Base-by-base conservation (phyloP, 345 rosid species). In the Aquilaria yunnanensis region DNA sequence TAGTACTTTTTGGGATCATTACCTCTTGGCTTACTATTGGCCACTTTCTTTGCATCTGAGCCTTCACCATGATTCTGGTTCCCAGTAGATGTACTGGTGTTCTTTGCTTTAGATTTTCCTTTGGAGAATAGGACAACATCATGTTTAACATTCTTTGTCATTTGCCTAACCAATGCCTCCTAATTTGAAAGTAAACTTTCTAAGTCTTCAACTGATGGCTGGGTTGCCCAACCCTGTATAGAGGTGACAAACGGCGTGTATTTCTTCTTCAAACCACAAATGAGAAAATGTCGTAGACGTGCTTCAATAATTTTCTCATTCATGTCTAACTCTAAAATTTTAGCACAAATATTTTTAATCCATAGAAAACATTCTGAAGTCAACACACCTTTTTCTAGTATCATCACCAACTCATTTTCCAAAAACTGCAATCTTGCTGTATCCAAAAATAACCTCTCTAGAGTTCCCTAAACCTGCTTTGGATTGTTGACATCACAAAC, bases 341-440 rank as follows among this genome's bases (percentile, higher is more conserved):
- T 23, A 16, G 4, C 54, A 52, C 46, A 58, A 16, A 63, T 32
- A 5, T 2, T 65, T 48, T 65, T 64, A 4, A 64, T 10, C 13
- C 10, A 6, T 4, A 55, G 11, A 10, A 64, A 55, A 41, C 57
- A 69, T 51, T 70, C 50, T 29, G 1, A 14, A 34, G 52, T 58
- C 10, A 60, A 57, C 63, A 70, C 54, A 53, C 48, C 53, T 30
- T n/a, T 14, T 45, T 57, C 11, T n/a, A 51, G 8, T 11, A 4
- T 6, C 29, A 32, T 30, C 9, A n/a, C 12, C 16, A 63, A 13
- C 14, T 56, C 54, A 69, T 61, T 62, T 31, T 69, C 53, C 32
- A 69, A 3, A 1, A 41, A 32, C 10, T 69, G 14, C 0, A 57
- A 10, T 12, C 55, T 5, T 32, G 30, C 12, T 31, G 12, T 32